Conservation (phyloP, 495 filamentous ascomycete species). For the Trichoderma asperelloides region DNA sequence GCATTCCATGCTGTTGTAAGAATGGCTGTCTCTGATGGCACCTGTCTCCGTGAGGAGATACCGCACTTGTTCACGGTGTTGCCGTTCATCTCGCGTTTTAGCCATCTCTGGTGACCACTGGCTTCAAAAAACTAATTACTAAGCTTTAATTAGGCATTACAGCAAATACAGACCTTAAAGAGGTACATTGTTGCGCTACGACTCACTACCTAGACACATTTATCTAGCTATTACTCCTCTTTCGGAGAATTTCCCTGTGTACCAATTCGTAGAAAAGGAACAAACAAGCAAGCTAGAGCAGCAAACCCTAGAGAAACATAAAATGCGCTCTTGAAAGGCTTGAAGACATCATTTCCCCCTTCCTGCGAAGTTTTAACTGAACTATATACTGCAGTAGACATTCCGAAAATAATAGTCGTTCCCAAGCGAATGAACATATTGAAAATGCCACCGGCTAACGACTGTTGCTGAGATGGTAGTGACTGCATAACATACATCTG, state of each 20-base stretch:
- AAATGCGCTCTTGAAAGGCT: slow-evolving; percentile 39
- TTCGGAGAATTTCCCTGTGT: slow-evolving; percentile 32
- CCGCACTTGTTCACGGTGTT: too few species aligned
- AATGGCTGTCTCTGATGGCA: too few species aligned
- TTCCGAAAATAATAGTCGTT: slow-evolving; percentile 42
- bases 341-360: slow-evolving; percentile 26
- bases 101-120: too few species aligned
- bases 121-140: too few species aligned
- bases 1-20: too few species aligned
- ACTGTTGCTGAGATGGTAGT: slow-evolving; percentile 46
- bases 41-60: too few species aligned
- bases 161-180: too few species aligned
- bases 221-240: not conserved
- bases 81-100: too few species aligned
- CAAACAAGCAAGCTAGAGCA: slow-evolving; percentile 30
- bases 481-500: slow-evolving; percentile 26
- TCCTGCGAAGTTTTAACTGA: slow-evolving; percentile 23
- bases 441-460: slow-evolving; percentile 50
- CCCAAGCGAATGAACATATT: slow-evolving; percentile 47
- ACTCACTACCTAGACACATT: too few species aligned
- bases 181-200: too few species aligned
- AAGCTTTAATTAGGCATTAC: too few species aligned
- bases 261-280: slow-evolving; percentile 34
- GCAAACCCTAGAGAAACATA: slow-evolving; percentile 48
- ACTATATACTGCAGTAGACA: slow-evolving; percentile 41